Base-by-base conservation (phyloP, 2,329 filamentous ascomycete genomes). In the Stemphylium beticola region DNA sequence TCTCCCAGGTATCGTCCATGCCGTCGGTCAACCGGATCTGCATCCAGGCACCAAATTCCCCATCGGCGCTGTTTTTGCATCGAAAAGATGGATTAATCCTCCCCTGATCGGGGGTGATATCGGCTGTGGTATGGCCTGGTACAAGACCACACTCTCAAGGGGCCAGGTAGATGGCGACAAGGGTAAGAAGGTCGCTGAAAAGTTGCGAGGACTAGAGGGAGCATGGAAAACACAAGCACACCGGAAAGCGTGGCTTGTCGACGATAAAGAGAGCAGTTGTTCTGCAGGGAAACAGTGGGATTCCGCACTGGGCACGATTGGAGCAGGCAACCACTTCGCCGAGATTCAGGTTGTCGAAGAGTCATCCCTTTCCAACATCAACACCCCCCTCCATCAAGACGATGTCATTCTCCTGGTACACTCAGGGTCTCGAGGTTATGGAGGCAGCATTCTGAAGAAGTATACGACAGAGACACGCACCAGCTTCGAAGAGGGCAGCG, bases 71-170 rank as follows among this genome's bases (percentile, higher is more conserved):
- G 72, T 74, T 6, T 76, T 77, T 40, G 67, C 69, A 8, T 73
- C 68, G 0, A 57, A 64, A 29, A 62, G 57, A 53, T 77, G 73
- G 64, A 69, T 77, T 15, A 72, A 77, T 47, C 74, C 73, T 14
- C 73, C 69, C 14, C 59, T 77, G 10, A 76, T 77, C 9, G 74
- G 75, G 2, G 60, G 69, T 4, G 74, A 77, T 38, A 76, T 77
- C 43, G 75, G 74, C 0, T 77, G 74, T 51, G 75, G 74, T 0
- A 77, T 77, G 73, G 65, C 73, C 7, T 76, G 72, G 71, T 76
- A 74, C 49, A 68, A 64, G 53, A 74, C 74, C 11, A 63, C 47
- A 5, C 59, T 76, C 4, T 56, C 65, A 14, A 38, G 66, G 31
- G 57, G 46, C n/a, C 68, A 73, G 31, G 65, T 76, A 4, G 72